Percentiles rank a stretch among this genome's conserved stretches.
Conservation (phyloP, 345 rosid genomes). For the Eucalyptus urophylla region DNA sequence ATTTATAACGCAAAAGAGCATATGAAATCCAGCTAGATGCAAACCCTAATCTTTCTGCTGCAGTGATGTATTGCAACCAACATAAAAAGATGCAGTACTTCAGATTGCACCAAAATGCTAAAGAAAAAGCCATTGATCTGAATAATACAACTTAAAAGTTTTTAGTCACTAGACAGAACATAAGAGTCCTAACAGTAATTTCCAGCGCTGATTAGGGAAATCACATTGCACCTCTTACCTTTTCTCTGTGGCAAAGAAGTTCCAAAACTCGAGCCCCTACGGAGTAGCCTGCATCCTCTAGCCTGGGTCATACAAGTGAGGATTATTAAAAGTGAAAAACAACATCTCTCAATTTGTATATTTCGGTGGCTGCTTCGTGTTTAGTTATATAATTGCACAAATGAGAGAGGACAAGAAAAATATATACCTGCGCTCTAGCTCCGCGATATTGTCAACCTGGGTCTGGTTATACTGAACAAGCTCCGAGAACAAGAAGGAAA, state of each 20-base stretch:
- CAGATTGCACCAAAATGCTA: neutral
- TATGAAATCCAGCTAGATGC: neutral
- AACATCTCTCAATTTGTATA: neutral
- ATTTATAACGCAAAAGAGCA: neutral
- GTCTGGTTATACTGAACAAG: constrained; percentile 97
- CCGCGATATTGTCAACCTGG: constrained; percentile 92
- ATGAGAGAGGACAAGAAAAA: neutral
- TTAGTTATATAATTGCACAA: neutral
- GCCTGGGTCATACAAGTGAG: constrained; percentile 18
- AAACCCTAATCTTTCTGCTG: neutral
- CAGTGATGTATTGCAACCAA: neutral
- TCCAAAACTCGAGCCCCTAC: constrained; percentile 86
- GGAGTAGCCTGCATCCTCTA: constrained; percentile 96
- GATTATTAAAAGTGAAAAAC: neutral
- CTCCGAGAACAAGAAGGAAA: constrained; percentile 50
- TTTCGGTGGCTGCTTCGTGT: neutral
- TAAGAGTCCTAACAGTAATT: neutral
- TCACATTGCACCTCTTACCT: constrained; percentile 18
- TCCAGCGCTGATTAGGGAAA: neutral
- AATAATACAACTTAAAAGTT: neutral
- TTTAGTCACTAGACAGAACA: neutral
- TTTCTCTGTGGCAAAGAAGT: constrained; percentile 86
- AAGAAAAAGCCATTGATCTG: neutral
- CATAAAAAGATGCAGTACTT: neutral
- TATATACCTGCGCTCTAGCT: constrained; percentile 79